Evolutionary conservation across 2,329 filamentous ascomycete genomes (phyloP).

Genomic region (Neobulgaria alba): DNA sequence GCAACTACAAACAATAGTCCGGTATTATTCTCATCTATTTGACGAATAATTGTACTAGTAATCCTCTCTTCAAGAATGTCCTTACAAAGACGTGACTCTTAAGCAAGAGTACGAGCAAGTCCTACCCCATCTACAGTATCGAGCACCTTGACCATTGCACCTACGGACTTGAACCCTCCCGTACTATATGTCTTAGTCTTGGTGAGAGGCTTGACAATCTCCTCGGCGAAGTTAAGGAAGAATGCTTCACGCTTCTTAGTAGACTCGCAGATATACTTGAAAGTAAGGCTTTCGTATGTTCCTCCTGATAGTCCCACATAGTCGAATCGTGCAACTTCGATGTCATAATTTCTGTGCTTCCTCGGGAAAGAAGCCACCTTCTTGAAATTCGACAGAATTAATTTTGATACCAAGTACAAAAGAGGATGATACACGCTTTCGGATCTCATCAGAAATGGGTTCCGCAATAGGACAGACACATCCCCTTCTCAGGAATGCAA

Average conservation of each 20-base stretch:
- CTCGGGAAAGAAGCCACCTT: no score
- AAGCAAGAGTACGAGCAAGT: conserved; percentile 37
- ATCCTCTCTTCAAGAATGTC: conserved; percentile 36
- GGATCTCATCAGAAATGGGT: no score
- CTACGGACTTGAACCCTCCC: conserved; percentile 50
- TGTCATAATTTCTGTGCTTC: conserved; percentile 45
- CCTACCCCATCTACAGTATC: conserved; percentile 40
- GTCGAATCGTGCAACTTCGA: conserved; percentile 47
- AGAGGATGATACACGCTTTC: no score
- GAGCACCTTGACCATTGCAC: conserved; percentile 42
- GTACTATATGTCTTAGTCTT: conserved; percentile 45
- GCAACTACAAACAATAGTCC: no score
- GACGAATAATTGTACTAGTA: conserved; percentile 42
- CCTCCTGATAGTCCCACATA: conserved; percentile 63
- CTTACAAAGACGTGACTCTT: conserved; percentile 35
- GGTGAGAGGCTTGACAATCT: conserved; percentile 39
- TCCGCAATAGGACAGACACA: no score
- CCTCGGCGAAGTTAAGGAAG: conserved; percentile 56
- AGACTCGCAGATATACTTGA: conserved; percentile 30
- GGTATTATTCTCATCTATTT: no score
- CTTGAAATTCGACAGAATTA: conserved; percentile 51
- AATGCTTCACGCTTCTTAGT: conserved; percentile 50
- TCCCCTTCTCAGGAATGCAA: no score
- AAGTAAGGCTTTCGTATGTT: conserved; percentile 43
- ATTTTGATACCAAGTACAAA: conserved; percentile 49